Evolutionary conservation across 2,329 filamentous ascomycete species (phyloP).

Genomic region (Alternaria ventricosa): DNA sequence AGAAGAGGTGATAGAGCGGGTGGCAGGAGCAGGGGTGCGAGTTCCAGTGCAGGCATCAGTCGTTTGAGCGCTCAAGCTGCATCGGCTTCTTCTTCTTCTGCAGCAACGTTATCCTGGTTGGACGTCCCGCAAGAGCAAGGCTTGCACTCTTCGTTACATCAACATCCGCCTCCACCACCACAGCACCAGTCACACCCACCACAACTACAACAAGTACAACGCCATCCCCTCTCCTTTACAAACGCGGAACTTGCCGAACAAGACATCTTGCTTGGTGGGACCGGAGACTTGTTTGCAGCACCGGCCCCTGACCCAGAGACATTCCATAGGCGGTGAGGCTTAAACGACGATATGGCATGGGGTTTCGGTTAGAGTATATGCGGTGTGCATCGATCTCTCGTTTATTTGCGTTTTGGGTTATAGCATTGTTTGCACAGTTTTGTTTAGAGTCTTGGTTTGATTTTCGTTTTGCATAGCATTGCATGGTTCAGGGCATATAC

Average conservation of each 20-base stretch:
- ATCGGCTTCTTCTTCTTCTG: background rate
- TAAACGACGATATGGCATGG: background rate
- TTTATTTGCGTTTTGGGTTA: background rate
- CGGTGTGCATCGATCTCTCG: background rate
- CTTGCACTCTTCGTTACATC: background rate
- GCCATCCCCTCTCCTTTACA: background rate
- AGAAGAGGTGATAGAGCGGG: conserved; percentile 9
- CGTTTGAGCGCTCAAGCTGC: background rate
- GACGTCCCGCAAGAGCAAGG: background rate
- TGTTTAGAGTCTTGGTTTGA: background rate
- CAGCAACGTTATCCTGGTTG: background rate
- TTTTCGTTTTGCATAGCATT: background rate
- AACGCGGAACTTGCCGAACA: background rate
- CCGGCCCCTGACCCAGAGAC: background rate
- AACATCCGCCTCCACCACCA: background rate
- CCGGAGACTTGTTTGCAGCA: background rate
- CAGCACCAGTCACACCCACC: background rate
- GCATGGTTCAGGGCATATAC: background rate
- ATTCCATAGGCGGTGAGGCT: background rate
- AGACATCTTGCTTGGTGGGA: background rate
- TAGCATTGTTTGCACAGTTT: background rate
- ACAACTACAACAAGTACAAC: background rate
- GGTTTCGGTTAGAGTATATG: background rate
- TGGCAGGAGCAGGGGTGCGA: conserved; percentile 1
- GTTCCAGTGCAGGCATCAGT: background rate